Evolutionary conservation across 2,329 filamentous ascomycete species (phyloP).

Genomic region (Cytospora leucostoma): DNA sequence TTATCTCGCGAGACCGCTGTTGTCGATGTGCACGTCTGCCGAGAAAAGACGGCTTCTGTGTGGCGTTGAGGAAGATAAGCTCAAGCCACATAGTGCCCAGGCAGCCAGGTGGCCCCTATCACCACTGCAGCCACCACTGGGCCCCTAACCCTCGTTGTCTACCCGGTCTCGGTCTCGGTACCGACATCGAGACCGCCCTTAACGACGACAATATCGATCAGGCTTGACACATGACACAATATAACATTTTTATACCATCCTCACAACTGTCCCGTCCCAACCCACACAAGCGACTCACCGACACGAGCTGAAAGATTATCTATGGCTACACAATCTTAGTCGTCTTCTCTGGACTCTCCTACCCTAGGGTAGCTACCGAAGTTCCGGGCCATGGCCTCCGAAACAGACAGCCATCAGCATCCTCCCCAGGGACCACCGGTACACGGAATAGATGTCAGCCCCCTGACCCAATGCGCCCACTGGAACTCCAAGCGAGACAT

Average conservation of each 20-base stretch:
- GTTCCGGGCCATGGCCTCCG: neutral
- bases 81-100: neutral
- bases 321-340: neutral
- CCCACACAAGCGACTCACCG: too few relatives aligned
- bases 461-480: slow-evolving; percentile 30
- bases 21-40: neutral
- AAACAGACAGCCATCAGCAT: neutral
- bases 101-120: too few relatives aligned
- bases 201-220: neutral
- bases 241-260: neutral
- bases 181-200: neutral
- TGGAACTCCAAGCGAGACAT: slow-evolving; percentile 32
- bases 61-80: neutral
- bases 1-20: slow-evolving; percentile 10
- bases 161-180: neutral
- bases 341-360: neutral
- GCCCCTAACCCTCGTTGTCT: neutral
- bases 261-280: neutral
- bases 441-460: slow-evolving; percentile 29
- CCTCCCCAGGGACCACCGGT: slow-evolving; percentile 19
- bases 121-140: neutral
- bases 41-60: neutral
- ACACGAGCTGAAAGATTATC: too few relatives aligned
- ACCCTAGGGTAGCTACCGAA: too few relatives aligned
- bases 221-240: neutral